Conservation (phyloP, 1,139 yeast genomes). For the Hansenula sp. region DNA sequence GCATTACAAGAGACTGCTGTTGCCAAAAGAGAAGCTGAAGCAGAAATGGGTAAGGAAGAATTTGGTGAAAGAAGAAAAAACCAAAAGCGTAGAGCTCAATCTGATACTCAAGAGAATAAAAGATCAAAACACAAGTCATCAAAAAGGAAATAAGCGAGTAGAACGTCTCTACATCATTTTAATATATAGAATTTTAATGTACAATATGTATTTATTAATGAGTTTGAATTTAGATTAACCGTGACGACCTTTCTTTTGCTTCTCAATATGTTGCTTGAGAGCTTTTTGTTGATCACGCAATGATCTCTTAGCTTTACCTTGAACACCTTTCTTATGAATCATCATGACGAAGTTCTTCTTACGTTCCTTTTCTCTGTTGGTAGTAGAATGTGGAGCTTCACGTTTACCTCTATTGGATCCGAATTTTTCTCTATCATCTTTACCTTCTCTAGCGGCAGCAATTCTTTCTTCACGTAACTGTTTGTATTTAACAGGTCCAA, state of each 20-base stretch:
- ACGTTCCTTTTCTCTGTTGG: constrained; percentile 93
- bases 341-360: constrained; percentile 99
- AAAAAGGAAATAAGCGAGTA: not conserved
- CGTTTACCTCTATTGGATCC: constrained; percentile 86
- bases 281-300: constrained; percentile 87
- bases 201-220: not conserved
- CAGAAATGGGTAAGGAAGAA: constrained; percentile 90
- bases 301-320: constrained; percentile 88
- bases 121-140: not conserved
- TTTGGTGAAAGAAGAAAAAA: constrained; percentile 73
- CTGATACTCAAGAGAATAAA: constrained; percentile 1
- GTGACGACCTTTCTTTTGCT: constrained; percentile 72
- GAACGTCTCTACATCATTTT: no score
- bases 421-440: constrained; percentile 86
- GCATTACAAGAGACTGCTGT: constrained; percentile 66
- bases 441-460: constrained; percentile 84
- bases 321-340: constrained; percentile 92
- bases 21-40: constrained; percentile 84
- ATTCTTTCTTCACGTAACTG: constrained; percentile 86
- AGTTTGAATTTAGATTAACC: not conserved
- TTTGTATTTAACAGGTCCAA: constrained; percentile 85
- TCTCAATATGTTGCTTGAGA: constrained; percentile 77
- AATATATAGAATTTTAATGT: not conserved
- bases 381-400: constrained; percentile 79
- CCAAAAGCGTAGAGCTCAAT: constrained; percentile 43